Percentiles rank a stretch among this genome's conserved stretches.
These are phyloP conservation scores for Hibiscus syriacus DNA, from an alignment of 345 rosid genomes.

Conservation along the genomic window DNA sequence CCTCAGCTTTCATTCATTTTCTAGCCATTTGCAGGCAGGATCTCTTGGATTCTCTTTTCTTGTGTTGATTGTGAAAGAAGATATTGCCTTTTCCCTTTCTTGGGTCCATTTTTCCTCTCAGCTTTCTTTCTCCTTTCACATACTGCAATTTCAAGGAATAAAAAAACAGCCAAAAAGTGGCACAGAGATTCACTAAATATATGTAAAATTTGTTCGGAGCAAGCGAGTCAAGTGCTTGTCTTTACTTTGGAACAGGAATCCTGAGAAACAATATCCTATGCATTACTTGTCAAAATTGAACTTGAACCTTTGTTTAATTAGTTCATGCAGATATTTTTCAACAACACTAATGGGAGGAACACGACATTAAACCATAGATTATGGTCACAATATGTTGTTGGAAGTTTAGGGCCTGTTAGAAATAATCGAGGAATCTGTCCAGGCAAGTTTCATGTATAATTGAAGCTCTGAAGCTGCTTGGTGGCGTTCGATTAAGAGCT, in stretches of 20 bases:
- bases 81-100: slow-evolving; percentile 43
- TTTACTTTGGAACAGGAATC: slow-evolving; percentile 21
- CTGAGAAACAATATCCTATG: slow-evolving; percentile 11
- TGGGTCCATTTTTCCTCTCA: slow-evolving; percentile 22
- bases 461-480: not conserved
- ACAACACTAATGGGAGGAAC: not conserved
- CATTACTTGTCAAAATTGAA: not conserved
- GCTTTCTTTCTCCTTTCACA: slow-evolving; percentile 7
- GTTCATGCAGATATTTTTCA: not conserved
- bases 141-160: slow-evolving; percentile 17
- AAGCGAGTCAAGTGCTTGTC: slow-evolving; percentile 11
- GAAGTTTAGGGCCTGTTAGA: not conserved
- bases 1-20: slow-evolving; percentile 26
- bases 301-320: not conserved
- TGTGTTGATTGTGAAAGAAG: slow-evolving; percentile 38
- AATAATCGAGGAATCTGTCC: not conserved
- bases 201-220: slow-evolving; percentile 6
- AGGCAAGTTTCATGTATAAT: slow-evolving; percentile 1
- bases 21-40: slow-evolving; percentile 45
- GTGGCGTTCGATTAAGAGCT: too few species aligned
- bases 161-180: slow-evolving; percentile 11
- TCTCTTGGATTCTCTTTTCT: slow-evolving; percentile 56
- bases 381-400: not conserved
- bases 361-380: not conserved
- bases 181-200: slow-evolving; percentile 23